Base-by-base conservation (phyloP, 768 basidiomycete species). In the Rhizopogon vulgaris region DNA sequence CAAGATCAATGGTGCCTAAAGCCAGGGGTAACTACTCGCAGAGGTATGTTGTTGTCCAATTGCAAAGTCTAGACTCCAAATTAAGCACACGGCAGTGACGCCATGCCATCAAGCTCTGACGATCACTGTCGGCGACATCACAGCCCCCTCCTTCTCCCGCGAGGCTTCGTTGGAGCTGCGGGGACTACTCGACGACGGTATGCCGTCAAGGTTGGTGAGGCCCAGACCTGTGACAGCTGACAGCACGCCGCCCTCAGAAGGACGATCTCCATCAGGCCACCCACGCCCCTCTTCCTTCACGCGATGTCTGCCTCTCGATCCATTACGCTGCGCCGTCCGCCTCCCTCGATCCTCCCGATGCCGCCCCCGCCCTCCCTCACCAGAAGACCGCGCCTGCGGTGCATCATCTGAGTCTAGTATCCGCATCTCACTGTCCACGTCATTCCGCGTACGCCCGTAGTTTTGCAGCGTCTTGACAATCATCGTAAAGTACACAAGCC, bases 381-480 rank as follows among this genome's bases (percentile, higher is more conserved):
- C 34, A 15, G 22, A 25, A 8, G 51, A 42, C 1, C 41, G 46
- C 32, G 46, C 52, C 5, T 40, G 24, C 22, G 25, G 39, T 30
- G 30, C 30, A 14, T 34, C n/a, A 9, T 22, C 49, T 38, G 12
- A 12, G 15, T 8, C 24, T 36, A 24, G 10, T 6, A 28, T 18
- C 14, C 22, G 14, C 27, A 15, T 34, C 18, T 30, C 40, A 17
- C 5, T 10, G 22, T 39, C 34, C 3, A 6, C 0, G 6, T 15
- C 15, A 1, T 50, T 41, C 4, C 30, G 22, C 0, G 34, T 2
- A 22, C 63, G 55, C 11, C 84, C 82, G 52, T 88, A 90, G 32
- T 71, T 74, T 62, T 73, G 73, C 61, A 90, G 69, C 0, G 86
- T 85, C 52, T 69, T 69, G 32, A 89, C 71, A 41, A 88, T 85